A percentile compares a stretch with the other conserved stretches of the same genome.
Conservation (phyloP, 495 filamentous ascomycete genomes). For the Astrocystis sublimbata region DNA sequence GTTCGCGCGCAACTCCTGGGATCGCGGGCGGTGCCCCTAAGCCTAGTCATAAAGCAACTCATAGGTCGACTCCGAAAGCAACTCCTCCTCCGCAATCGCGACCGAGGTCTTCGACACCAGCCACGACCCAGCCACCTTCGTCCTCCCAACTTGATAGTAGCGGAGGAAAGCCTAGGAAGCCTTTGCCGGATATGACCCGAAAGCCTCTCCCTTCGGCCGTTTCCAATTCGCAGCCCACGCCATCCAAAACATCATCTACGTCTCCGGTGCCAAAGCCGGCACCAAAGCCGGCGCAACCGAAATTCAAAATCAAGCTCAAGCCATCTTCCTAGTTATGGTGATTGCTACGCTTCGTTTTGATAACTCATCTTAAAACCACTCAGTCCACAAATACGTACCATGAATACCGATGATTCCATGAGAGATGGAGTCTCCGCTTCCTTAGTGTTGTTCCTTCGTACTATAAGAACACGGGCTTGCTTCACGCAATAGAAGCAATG, state of each 20-base stretch:
- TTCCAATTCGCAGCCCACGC: slow-evolving; percentile 23
- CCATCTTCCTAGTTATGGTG: slow-evolving; percentile 1
- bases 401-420: background rate
- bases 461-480: slow-evolving; percentile 4
- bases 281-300: no score
- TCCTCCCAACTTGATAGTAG: slow-evolving; percentile 3
- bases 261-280: slow-evolving; percentile 21
- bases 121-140: slow-evolving; percentile 5
- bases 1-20: slow-evolving; percentile 1
- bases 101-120: slow-evolving; percentile 18
- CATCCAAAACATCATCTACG: slow-evolving; percentile 27
- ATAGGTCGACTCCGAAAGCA: background rate
- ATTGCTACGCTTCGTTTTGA: background rate
- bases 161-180: slow-evolving; percentile 30
- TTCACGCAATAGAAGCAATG: background rate
- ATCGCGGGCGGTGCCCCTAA: background rate
- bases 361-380: background rate
- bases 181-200: slow-evolving; percentile 35
- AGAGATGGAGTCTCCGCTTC: background rate
- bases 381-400: no score
- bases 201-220: slow-evolving; percentile 43
- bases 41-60: background rate
- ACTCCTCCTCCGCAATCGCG: slow-evolving; percentile 17
- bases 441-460: background rate
- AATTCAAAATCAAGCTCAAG: slow-evolving; percentile 45